These are phyloP conservation scores for Penicillium longicatenatum DNA, from an alignment of 495 filamentous ascomycete species.

Conservation along the genomic window DNA sequence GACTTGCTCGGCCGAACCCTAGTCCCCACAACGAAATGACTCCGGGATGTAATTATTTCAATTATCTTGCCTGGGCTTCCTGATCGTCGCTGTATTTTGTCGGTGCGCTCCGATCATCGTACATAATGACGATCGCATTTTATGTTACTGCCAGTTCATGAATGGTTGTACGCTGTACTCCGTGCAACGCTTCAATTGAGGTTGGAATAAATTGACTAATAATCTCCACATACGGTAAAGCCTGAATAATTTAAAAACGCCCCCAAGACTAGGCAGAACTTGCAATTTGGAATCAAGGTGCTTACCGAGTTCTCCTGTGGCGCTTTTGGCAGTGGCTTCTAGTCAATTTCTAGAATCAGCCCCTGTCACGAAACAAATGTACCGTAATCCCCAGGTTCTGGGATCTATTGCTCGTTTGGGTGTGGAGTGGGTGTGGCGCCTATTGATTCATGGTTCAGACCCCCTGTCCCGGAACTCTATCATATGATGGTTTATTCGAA, in stretches of 20 bases:
- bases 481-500: too few species aligned
- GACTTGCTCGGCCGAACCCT: neutral
- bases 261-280: neutral
- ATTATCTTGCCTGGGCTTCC: too few species aligned
- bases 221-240: neutral
- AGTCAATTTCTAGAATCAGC: neutral
- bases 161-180: too few species aligned
- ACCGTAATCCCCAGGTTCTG: too few species aligned
- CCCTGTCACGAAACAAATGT: too few species aligned
- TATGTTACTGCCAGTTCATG: too few species aligned
- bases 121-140: too few species aligned
- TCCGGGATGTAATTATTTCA: too few species aligned
- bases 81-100: neutral
- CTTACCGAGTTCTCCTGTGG: neutral
- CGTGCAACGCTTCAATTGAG: too few species aligned
- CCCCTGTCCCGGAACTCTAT: too few species aligned
- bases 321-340: neutral
- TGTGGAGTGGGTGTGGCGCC: neutral
- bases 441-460: neutral
- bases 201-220: neutral
- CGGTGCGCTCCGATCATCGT: neutral
- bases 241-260: neutral
- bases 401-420: neutral
- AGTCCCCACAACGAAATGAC: conserved; percentile 3
- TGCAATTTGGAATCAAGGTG: neutral